Conservation (phyloP, 768 basidiomycete species). For the Mycena filopes region DNA sequence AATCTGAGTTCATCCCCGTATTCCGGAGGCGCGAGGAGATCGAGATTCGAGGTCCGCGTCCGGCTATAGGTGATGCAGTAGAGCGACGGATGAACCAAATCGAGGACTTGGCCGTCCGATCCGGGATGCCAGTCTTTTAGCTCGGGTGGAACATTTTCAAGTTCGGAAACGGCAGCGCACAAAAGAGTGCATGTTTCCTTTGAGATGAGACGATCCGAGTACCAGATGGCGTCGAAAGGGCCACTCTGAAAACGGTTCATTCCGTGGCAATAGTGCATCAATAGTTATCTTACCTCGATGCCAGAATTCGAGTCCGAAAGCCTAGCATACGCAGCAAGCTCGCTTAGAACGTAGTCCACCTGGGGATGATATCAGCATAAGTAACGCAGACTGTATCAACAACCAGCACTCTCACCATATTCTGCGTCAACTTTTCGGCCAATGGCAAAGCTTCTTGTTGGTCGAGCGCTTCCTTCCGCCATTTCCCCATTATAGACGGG, state of each 20-base stretch:
- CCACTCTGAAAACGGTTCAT: constrained; percentile 22
- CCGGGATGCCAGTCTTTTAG: constrained; percentile 59
- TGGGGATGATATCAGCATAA: no score
- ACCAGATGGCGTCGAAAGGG: constrained; percentile 35
- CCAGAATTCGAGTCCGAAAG: constrained; percentile 28
- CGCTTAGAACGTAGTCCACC: constrained; percentile 33
- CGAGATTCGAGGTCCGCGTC: constrained; percentile 24
- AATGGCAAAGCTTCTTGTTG: constrained; percentile 4
- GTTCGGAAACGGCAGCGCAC: constrained; percentile 37
- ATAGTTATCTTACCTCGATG: constrained; percentile 12
- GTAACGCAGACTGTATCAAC: no score
- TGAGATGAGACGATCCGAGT: constrained; percentile 46
- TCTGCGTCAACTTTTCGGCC: constrained; percentile 8
- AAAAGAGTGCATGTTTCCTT: constrained; percentile 37
- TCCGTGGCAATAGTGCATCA: not conserved
- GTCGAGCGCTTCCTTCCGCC: constrained; percentile 30
- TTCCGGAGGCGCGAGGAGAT: not conserved
- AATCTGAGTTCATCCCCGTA: not conserved
- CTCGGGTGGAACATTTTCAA: constrained; percentile 49
- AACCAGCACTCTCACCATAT: constrained; percentile 8
- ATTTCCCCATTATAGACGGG: constrained; percentile 26
- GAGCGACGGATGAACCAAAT: constrained; percentile 58
- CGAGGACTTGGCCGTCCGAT: constrained; percentile 53
- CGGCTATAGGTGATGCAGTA: constrained; percentile 51
- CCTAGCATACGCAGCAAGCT: constrained; percentile 31